Evolutionary conservation across 1,284 basidiomycete genomes (phyloP).

Genomic region (Athelia sp.): DNA sequence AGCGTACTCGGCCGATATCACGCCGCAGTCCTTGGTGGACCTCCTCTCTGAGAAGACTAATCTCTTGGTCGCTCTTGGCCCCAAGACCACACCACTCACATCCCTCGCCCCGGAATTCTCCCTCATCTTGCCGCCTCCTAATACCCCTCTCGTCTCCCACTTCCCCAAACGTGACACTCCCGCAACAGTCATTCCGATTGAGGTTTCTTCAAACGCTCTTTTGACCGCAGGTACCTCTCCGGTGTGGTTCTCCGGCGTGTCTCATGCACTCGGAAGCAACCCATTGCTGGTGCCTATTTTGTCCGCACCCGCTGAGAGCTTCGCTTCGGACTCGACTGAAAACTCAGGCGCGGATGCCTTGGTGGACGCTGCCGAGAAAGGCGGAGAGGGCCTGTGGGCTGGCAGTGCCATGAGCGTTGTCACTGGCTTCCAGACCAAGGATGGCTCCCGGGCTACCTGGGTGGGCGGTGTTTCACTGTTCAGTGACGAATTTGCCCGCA

Average conservation of each 20-base stretch:
- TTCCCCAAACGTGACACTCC: constrained; percentile 64
- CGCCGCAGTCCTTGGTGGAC: constrained; percentile 77
- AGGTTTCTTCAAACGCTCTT: constrained; percentile 36
- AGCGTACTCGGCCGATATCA: constrained; percentile 76
- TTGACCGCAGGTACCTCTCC: constrained; percentile 43
- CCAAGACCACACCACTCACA: constrained; percentile 65
- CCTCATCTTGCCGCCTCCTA: constrained; percentile 68
- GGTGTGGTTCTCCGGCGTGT: constrained; percentile 76
- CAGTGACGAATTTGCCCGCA: constrained; percentile 63
- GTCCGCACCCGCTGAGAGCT: constrained; percentile 70
- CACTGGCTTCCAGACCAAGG: constrained; percentile 83
- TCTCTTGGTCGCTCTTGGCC: constrained; percentile 78
- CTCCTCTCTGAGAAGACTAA: constrained; percentile 76
- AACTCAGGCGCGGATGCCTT: constrained; percentile 53
- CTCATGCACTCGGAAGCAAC: constrained; percentile 71
- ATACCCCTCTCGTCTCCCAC: constrained; percentile 69
- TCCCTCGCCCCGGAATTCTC: constrained; percentile 76
- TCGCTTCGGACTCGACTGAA: constrained; percentile 58
- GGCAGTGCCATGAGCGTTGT: constrained; percentile 75
- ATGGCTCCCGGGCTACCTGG: constrained; percentile 78
- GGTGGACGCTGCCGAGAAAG: constrained; percentile 63
- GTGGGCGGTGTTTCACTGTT: constrained; percentile 81
- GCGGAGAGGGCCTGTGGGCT: constrained; percentile 73
- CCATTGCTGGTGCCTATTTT: constrained; percentile 84
- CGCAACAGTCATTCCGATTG: constrained; percentile 55